Evolutionary conservation across 345 rosid species (phyloP), one percentile per base, ranked within the genome.

Genomic region (Pseudoturritis turrita): DNA sequence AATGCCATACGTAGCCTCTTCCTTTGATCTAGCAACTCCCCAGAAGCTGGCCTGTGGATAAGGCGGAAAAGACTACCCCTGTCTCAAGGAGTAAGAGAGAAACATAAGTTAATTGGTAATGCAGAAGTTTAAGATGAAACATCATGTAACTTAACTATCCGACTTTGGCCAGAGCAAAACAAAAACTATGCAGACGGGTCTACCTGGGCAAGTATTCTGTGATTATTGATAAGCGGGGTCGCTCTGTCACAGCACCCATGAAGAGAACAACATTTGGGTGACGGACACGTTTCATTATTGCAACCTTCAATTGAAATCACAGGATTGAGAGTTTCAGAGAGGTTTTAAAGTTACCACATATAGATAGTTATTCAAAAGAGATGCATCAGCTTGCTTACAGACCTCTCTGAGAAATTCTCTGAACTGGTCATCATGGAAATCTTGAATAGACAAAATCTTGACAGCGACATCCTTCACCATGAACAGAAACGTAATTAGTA

Each of bases 171-270:
- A 2, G 13, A 9, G 36, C 35, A 25, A 35, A 22, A 13, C 2
- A 54, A 49, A 36, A 29, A 47, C 15, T 5, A 23, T 33, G 62
- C 6, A 43, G 10, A 43, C 29, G 31, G 29, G 14, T 44, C 56
- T 83, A 89, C 98, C 98, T 88, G 4, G 97, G 97, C 49, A 94
- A 83, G 72, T 94, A 94, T 69, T 94, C 97, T 47, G 97, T 89
- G 78, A 94, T 89, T 53, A 94, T 94, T 47, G 98, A 94, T 58
- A 94, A 80, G 68, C 89, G 89, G 47, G 96, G 88, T 37, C 78
- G 83, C 82, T 89, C 88, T 50, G 97, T 94, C 31, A 94, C 97
- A n/a, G 98, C 97, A 54, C 98, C 98, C 98, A 94, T 94, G 81
- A 94, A 94, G 68, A 94, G 97, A 78, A 94, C 98, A 45, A 94